Evolutionary conservation across 2,329 filamentous ascomycete species (phyloP), one percentile per base, ranked within the genome.

Genomic region (Blastomyces percursus): DNA sequence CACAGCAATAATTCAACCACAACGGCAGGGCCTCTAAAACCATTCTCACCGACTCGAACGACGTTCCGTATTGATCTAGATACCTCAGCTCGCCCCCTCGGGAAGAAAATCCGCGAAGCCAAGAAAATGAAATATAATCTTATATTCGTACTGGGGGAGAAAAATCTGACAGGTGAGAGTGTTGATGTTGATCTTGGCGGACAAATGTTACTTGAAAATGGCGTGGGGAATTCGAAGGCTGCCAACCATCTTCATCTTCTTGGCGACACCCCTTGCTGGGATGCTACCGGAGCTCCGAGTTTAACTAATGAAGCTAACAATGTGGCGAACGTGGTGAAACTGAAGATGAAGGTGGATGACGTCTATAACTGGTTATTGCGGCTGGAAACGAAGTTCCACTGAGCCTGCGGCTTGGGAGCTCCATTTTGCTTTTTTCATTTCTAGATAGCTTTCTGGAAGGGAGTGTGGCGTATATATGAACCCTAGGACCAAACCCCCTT

Each of bases 11-110:
- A 40, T 24, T 51, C 50, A 71, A 46, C 62, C 70, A 51, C 66
- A 38, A 38, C 59, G 6, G 30, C 65, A 67, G 50, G 66, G 61
- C 67, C 73, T 27, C 75, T 71, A 54, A 74, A 64, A 61, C 72
- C 71, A 58, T 75, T 76, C 3, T 78, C 79, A 4, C 75, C 84
- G 2, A 73, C 79, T 8, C 79, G 81, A n/a, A 82, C 84, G 0
- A 86, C 85, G 7, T 79, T 92, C 52, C 78, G 83, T 16, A 83
- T 95, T 40, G 89, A 93, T 64, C 72, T 91, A 19, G 89, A 94
- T 69, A 80, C 78, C 42, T 86, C 83, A 61, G 77, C 81, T 16
- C 81, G 85, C 60, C 80, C 83, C 0, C 73, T 95, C 9, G 80
- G 81, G 1, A 83, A 85, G 71, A 95, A 94, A 74, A 81, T 91